These are phyloP conservation scores for Penicillium subrubescens DNA, from an alignment of 495 filamentous ascomycete species.

Conservation along the genomic window DNA sequence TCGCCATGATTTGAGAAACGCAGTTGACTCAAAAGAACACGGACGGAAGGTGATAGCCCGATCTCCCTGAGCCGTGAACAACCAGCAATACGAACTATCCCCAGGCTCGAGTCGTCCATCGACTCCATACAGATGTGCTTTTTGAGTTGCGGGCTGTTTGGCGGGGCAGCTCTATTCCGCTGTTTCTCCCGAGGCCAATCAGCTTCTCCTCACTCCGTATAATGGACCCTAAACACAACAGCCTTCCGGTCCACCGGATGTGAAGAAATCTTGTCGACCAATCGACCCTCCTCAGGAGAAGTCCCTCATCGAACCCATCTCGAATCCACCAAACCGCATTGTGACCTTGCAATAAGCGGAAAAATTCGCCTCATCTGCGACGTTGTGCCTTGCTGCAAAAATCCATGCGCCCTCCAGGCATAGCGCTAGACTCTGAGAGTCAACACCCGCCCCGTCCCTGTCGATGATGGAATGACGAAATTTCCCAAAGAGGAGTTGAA, in stretches of 20 bases:
- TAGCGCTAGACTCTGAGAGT: constrained; percentile 3
- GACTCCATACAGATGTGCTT: no score
- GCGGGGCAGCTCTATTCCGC: not conserved
- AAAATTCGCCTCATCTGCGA: constrained; percentile 27
- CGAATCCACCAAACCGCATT: not conserved
- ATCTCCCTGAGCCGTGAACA: not conserved
- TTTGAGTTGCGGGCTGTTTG: not conserved
- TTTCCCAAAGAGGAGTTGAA: not conserved
- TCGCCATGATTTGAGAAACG: no score
- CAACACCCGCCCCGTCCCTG: constrained; percentile 19
- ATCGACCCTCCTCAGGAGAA: constrained; percentile 1
- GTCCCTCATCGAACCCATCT: not conserved
- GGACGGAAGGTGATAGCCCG: not conserved
- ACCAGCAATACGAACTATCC: not conserved
- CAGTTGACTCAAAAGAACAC: not conserved
- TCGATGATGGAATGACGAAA: constrained; percentile 16
- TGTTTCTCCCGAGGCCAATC: not conserved
- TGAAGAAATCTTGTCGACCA: not conserved
- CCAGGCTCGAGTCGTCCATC: no score
- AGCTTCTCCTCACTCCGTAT: not conserved
- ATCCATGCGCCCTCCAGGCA: constrained; percentile 15
- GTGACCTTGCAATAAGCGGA: constrained; percentile 30
- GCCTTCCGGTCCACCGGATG: not conserved
- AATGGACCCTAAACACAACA: not conserved
- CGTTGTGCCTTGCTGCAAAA: constrained; percentile 2